phyloP scores from a whole-genome alignment of 805 yeast species.

The Clavispora carvajalis region DNA sequence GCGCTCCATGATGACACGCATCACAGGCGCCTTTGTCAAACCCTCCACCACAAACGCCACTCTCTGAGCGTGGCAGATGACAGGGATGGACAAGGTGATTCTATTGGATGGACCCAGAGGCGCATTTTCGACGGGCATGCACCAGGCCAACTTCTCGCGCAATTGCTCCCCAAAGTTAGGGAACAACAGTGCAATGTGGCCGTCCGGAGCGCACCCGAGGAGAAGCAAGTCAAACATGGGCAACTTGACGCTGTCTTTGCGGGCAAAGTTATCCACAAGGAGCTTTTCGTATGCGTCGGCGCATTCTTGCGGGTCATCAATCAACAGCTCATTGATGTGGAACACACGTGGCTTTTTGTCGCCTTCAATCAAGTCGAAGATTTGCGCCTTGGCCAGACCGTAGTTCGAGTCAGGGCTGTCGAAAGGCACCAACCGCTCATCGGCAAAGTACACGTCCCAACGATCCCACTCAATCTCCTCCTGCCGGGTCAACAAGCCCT shows the following conservation, averaged over 20 bases:
- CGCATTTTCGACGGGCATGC: conserved; percentile 85
- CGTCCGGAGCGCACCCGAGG: conserved; percentile 98
- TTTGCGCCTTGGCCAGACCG: conserved; percentile 79
- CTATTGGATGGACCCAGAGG: conserved; percentile 85
- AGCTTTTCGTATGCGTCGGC: conserved; percentile 91
- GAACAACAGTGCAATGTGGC: conserved; percentile 94
- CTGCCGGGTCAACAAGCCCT: conserved; percentile 71
- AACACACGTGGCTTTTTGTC: conserved; percentile 62
- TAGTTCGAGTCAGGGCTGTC: conserved; percentile 78
- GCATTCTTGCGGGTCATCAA: conserved; percentile 81
- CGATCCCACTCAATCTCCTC: conserved; percentile 80
- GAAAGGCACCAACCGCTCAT: conserved; percentile 90
- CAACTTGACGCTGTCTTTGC: conserved; percentile 89
- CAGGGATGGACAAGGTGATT: conserved; percentile 89
- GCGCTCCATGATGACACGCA: conserved; percentile 89
- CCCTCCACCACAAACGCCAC: conserved; percentile 97
- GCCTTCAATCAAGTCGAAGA: conserved; percentile 64
- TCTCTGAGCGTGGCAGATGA: conserved; percentile 86
- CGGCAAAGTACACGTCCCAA: conserved; percentile 97
- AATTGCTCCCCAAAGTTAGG: conserved; percentile 82
- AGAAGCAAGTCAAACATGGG: conserved; percentile 91
- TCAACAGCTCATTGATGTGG: conserved; percentile 74
- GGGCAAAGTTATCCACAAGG: conserved; percentile 85
- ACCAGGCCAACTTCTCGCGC: conserved; percentile 92
- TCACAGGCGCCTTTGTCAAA: conserved; percentile 86